Evolutionary conservation across 2,329 filamentous ascomycete genomes (phyloP).

Genomic region (Ascochyta koolunga): DNA sequence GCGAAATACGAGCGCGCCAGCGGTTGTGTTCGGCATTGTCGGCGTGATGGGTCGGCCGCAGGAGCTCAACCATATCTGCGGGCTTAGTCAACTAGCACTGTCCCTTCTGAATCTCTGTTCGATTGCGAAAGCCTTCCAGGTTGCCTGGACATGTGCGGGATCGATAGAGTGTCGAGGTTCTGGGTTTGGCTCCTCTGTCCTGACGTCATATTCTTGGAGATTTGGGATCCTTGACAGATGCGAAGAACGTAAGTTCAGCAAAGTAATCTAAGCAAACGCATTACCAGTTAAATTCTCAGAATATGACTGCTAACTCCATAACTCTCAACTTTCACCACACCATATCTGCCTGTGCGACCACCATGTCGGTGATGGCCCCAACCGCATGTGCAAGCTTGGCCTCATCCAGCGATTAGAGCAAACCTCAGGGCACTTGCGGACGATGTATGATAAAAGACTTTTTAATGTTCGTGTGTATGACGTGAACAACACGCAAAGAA

Average conservation of each 20-base stretch:
- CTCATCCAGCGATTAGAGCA: constrained; percentile 34
- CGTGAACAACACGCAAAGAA: constrained; percentile 35
- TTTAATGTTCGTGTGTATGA: constrained; percentile 37
- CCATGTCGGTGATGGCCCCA: constrained; percentile 49
- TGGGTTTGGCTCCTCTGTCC: background rate
- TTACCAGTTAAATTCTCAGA: no score
- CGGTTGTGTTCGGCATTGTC: no score
- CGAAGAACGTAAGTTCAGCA: background rate
- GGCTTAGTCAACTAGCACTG: no score
- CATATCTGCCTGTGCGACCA: constrained; percentile 48
- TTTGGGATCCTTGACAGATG: background rate
- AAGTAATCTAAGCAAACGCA: background rate
- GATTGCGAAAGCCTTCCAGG: background rate
- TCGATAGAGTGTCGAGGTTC: background rate
- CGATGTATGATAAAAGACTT: constrained; percentile 13
- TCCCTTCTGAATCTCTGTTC: no score
- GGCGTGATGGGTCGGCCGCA: no score
- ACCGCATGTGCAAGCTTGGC: constrained; percentile 37
- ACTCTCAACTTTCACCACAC: constrained; percentile 42
- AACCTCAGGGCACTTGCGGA: constrained; percentile 35
- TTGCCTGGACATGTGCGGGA: background rate
- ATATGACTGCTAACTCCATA: no score
- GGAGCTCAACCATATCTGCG: no score
- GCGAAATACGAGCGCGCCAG: background rate
- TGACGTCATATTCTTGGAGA: background rate